Base-by-base conservation (phyloP, 768 basidiomycete species). In the Solioccasus polychromus region DNA sequence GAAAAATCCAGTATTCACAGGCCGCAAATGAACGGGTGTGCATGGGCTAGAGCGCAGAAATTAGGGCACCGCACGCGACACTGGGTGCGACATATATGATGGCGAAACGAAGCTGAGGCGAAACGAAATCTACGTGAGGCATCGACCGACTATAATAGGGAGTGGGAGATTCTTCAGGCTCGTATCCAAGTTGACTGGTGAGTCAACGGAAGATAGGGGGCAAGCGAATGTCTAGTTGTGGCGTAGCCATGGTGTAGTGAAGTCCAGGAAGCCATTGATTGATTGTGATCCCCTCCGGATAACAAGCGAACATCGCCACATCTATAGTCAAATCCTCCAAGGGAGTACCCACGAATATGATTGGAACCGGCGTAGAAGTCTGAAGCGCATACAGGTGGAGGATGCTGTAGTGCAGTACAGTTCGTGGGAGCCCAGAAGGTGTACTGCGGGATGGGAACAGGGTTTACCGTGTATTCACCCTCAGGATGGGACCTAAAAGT, bases 331-430 rank as follows among this genome's bases (percentile, higher is more conserved):
- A 75, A 81, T 41, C 69, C 71, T 30, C 77, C 68, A 58, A 84
- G 79, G 31, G 82, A 80, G 52, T 79, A 80, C 30, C 82, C 79
- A 47, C 78, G 80, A 51, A 70, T 58, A 51, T 82, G 83, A 50
- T 72, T 69, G 44, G 73, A 69, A 30, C 70, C 55, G 38, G 71
- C 67, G 20, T 69, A 64, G 54, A 70, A 71, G 49, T 80, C 77
- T 49, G 77, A 72, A 44, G 76, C 70, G 59, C 75, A 79, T 44
- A 74, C 74, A 22, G 81, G 78, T 52, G 77, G 80, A 50, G 81
- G 76, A 49, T 78, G 80, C 44, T 77, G 74, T 53, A 40, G 26
- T 77, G 79, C 29, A 62, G 57, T 23, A 71, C 58, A 47, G 66
- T 34, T 50, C 22, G 56, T 34, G 24, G 54, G 47, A 4, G 50